Evolutionary conservation across 2,329 filamentous ascomycete species (phyloP), one percentile per base, ranked within the genome.

Genomic region (Uncinocarpus reesii): DNA sequence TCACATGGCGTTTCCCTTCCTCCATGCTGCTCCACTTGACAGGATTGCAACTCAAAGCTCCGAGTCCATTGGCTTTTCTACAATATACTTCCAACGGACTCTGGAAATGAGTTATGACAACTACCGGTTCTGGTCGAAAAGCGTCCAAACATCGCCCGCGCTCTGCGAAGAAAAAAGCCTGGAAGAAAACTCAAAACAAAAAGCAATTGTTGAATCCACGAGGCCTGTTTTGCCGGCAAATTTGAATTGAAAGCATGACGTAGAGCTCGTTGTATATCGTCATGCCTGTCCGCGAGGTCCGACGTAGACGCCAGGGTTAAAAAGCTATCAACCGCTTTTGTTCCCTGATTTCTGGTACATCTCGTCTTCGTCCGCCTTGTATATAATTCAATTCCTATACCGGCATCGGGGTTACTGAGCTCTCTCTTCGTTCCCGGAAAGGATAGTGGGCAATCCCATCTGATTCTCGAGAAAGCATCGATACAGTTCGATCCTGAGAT

Each of bases 201-300:
- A 34, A 23, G 20, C 20, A n/a, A 35, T 15, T 6, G 37, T 8
- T 13, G 15, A 15, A 41, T 11, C 7, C 29, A n/a, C 13, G 29
- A 11, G 34, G 3, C 28, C 7, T 15, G 20, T 8, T 31, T 2
- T 8, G 4, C 26, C 40, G 10, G 28, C 41, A 24, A 24, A 34
- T 11, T 43, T 42, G 40, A 10, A 43, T 32, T 43, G 7, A 10
- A 10, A 43, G 26, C 11, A 46, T 46, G 43, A 46, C 43, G 43
- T 46, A 46, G 35, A 46, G 11, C 29, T 29, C 21, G 29, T 16
- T 24, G 41, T 18, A 24, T 32, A 32, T 43, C 41, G 29, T 34
- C 41, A 43, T 43, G 41, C n/a, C 41, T 32, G 29, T 43, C 29
- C 41, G 38, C 38, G 38, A 41, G 7, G 38, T 41, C 43, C 43